Percentiles rank a stretch among this genome's conserved stretches.
Conservation (phyloP, 2,329 filamentous ascomycete genomes). For the Albifimbria verrucaria region DNA sequence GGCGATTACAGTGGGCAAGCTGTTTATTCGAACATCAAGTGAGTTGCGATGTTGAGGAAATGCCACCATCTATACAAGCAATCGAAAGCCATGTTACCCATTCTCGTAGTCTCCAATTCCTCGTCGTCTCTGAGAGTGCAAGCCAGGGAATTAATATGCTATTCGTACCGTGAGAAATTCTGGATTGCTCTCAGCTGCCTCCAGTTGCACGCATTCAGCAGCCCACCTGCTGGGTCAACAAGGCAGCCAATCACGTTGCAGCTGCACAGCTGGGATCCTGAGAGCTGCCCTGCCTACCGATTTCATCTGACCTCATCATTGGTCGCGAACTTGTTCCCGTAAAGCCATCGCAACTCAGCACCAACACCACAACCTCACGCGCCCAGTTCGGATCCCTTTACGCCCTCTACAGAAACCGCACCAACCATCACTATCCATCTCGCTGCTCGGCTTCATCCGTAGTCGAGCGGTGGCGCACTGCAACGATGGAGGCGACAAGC, state of each 20-base stretch:
- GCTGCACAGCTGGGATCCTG: background rate
- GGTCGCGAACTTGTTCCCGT: background rate
- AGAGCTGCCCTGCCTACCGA: background rate
- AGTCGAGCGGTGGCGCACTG: background rate
- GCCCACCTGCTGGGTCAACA: background rate
- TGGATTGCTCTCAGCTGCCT: background rate
- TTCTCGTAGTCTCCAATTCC: too few species aligned
- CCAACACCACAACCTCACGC: background rate
- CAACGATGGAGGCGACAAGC: conserved; percentile 21
- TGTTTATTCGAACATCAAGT: too few species aligned
- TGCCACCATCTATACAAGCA: too few species aligned
- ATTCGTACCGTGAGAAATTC: too few species aligned
- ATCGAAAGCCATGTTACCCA: too few species aligned
- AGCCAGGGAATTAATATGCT: too few species aligned
- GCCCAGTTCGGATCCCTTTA: too few species aligned
- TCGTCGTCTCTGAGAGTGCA: too few species aligned
- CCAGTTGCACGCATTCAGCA: background rate
- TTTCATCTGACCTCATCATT: conserved; percentile 3
- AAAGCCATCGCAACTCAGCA: conserved; percentile 1
- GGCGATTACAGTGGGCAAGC: too few species aligned
- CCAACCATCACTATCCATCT: background rate
- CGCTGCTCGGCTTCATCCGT: background rate
- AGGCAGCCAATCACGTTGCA: background rate
- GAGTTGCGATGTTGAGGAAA: too few species aligned
- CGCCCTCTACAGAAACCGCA: too few species aligned